Conservation (phyloP, 2,329 filamentous ascomycete species). For the Hymenoscyphus albidus region DNA sequence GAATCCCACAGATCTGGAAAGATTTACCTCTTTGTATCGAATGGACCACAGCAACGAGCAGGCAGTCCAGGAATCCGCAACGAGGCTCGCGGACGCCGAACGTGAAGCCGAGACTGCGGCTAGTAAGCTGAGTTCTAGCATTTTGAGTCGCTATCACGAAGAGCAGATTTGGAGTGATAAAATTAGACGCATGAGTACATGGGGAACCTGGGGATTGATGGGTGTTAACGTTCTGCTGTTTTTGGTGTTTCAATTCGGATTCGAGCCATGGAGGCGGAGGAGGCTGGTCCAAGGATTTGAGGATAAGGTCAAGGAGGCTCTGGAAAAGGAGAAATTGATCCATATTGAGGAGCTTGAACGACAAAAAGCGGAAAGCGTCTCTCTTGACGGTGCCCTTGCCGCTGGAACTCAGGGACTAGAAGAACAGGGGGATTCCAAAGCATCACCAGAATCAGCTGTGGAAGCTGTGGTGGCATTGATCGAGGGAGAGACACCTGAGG, state of each 20-base stretch:
- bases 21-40: slow-evolving; percentile 89
- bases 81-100: slow-evolving; percentile 71
- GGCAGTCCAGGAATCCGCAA: slow-evolving; percentile 68
- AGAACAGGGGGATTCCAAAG: slow-evolving; percentile 15
- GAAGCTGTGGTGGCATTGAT: slow-evolving; percentile 26
- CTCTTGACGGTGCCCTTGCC: slow-evolving; percentile 25
- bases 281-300: slow-evolving; percentile 80
- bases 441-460: slow-evolving; percentile 21
- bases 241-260: slow-evolving; percentile 77
- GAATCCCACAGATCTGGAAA: slow-evolving; percentile 81
- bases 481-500: slow-evolving; percentile 13
- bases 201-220: slow-evolving; percentile 98
- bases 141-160: slow-evolving; percentile 91
- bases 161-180: slow-evolving; percentile 99
- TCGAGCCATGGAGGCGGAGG: slow-evolving; percentile 86
- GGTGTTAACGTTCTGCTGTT: slow-evolving; percentile 91
- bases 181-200: slow-evolving; percentile 92
- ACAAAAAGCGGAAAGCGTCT: slow-evolving; percentile 15
- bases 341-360: slow-evolving; percentile 11
- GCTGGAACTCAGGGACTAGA: slow-evolving; percentile 26
- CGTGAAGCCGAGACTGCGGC: slow-evolving; percentile 73
- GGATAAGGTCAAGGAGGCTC: slow-evolving; percentile 65
- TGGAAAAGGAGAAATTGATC: slow-evolving; percentile 41
- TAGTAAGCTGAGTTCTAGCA: slow-evolving; percentile 72
- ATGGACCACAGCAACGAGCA: slow-evolving; percentile 92